phyloP scores from a whole-genome alignment of 495 filamentous ascomycete species.

The Daldinia decipiens region DNA sequence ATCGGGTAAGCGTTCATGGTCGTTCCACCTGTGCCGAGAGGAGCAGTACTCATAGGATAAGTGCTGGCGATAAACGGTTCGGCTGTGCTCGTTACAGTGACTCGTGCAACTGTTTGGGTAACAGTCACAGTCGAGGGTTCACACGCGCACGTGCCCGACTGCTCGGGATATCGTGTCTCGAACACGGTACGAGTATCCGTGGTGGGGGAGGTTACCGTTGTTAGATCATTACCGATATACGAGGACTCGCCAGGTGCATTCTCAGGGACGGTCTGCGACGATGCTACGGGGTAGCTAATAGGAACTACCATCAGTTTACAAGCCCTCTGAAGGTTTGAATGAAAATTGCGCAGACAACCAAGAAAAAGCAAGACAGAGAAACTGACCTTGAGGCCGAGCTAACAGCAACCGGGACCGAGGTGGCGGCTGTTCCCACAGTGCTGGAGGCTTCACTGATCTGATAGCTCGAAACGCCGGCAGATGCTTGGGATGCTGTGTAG shows the following conservation, averaged over 20 bases:
- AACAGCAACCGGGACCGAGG: constrained; percentile 20
- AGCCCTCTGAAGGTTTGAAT: background rate
- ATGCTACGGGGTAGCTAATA: constrained; percentile 22
- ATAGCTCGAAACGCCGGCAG: constrained; percentile 40
- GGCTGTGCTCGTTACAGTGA: constrained; percentile 40
- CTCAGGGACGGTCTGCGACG: constrained; percentile 17
- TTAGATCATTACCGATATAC: background rate
- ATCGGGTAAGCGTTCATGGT: constrained; percentile 15
- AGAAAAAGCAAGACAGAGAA: constrained; percentile 15
- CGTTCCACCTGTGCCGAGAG: constrained; percentile 9
- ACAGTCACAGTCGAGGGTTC: constrained; percentile 45
- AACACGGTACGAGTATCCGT: constrained; percentile 25
- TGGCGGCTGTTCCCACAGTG: constrained; percentile 24
- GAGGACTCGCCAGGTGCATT: constrained; percentile 9
- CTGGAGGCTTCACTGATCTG: constrained; percentile 37
- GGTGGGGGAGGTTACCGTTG: constrained; percentile 21
- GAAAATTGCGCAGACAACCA: constrained; percentile 8
- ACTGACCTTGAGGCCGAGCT: constrained; percentile 41
- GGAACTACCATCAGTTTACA: constrained; percentile 31
- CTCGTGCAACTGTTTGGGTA: constrained; percentile 24
- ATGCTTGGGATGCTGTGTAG: constrained; percentile 27
- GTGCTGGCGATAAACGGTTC: constrained; percentile 40
- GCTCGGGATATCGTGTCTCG: background rate
- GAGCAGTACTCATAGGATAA: constrained; percentile 34
- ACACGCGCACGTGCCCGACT: constrained; percentile 25